Percentiles rank a stretch among this genome's conserved stretches.
phyloP scores from a whole-genome alignment of 2,329 filamentous ascomycete genomes.

The Botryotinia calthae region DNA sequence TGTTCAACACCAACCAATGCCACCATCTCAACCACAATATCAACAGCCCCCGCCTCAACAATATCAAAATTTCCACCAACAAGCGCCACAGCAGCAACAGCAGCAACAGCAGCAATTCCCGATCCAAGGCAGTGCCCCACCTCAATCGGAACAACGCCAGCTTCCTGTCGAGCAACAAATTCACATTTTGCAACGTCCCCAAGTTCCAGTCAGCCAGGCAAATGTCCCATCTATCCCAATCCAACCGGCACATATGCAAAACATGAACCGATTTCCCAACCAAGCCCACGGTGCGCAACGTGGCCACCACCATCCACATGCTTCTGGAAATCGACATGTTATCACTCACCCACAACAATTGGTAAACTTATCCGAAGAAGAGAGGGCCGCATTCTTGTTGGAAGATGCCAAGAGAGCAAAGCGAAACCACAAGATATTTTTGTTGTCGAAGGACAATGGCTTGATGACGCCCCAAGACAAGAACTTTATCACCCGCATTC shows the following conservation, averaged over 20 bases:
- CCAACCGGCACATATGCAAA: conserved; percentile 73
- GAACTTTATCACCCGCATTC: conserved; percentile 97
- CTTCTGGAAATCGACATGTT: conserved; percentile 46
- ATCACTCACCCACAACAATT: conserved; percentile 72
- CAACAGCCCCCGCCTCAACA: conserved; percentile 31
- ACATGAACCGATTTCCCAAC: conserved; percentile 63
- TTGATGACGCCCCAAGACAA: conserved; percentile 99
- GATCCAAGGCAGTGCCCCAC: conserved; percentile 30
- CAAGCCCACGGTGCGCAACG: conserved; percentile 45
- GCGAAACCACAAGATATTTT: conserved; percentile 95
- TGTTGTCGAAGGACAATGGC: conserved; percentile 90
- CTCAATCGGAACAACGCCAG: conserved; percentile 30
- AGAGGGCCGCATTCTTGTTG: conserved; percentile 77
- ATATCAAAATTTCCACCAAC: conserved; percentile 28
- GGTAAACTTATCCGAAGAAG: conserved; percentile 75
- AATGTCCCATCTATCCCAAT: conserved; percentile 46
- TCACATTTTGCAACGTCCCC: conserved; percentile 36
- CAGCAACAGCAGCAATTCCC: conserved; percentile 35
- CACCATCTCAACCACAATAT: conserved; percentile 25
- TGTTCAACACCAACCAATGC: conserved; percentile 26
- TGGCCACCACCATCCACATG: conserved; percentile 39
- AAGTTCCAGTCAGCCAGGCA: conserved; percentile 32
- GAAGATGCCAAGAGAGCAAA: conserved; percentile 95
- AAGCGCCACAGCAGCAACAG: conserved; percentile 33
- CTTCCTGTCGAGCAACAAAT: conserved; percentile 28